Conservation (phyloP, 225 moss, liverwort and hornwort species). For the Neckera pumila region DNA sequence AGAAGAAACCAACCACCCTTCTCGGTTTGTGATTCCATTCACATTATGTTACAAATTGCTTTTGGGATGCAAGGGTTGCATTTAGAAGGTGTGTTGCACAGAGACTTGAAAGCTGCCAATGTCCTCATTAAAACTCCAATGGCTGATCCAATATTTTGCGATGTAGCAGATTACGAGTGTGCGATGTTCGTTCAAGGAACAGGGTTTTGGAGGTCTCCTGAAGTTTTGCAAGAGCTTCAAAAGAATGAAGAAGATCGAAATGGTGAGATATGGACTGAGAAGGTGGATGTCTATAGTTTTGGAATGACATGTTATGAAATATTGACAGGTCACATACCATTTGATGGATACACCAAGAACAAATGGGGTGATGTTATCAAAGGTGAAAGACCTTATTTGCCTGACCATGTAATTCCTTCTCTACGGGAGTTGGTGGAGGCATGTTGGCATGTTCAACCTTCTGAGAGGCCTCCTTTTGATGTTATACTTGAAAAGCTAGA, state of each 20-base stretch:
- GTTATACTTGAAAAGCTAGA: background rate
- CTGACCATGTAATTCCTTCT: background rate
- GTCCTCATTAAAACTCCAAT: background rate
- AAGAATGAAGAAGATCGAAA: too few relatives aligned
- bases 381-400: background rate
- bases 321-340: background rate
- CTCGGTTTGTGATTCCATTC: background rate
- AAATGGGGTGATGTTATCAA: background rate
- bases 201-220: background rate
- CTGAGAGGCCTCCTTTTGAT: background rate
- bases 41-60: background rate
- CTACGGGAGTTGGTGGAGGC: background rate
- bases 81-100: background rate
- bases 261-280: too few relatives aligned
- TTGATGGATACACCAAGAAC: background rate
- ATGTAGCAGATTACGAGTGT: background rate
- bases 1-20: background rate
- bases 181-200: background rate
- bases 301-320: background rate
- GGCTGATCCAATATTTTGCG: background rate
- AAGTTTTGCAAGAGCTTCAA: too few relatives aligned
- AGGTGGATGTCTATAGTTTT: background rate
- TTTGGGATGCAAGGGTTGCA: background rate
- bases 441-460: background rate
- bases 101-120: background rate